These are phyloP conservation scores for Sporobolomyces pararoseus DNA, from an alignment of 768 basidiomycete species.

Conservation along the genomic window DNA sequence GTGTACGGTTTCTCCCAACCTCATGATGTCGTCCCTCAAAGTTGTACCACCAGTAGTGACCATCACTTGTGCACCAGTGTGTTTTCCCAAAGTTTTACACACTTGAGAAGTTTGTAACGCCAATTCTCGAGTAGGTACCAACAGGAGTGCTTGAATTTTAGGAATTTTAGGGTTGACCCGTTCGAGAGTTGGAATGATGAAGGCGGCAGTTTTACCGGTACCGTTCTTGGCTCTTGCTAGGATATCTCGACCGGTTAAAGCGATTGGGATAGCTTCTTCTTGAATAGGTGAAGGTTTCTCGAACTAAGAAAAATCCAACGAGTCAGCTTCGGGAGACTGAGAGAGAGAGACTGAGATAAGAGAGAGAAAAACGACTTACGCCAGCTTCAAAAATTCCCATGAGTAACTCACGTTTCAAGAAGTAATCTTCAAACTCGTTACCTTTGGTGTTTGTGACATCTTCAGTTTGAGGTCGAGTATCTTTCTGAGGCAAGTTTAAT, in stretches of 20 bases:
- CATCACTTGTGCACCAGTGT: conserved; percentile 95
- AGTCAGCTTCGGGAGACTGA: background rate
- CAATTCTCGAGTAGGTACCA: conserved; percentile 97
- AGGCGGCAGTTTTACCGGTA: conserved; percentile 97
- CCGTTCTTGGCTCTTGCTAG: conserved; percentile 92
- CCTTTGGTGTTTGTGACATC: conserved; percentile 94
- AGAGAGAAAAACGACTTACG: conserved; percentile 41
- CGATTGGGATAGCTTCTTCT: conserved; percentile 96
- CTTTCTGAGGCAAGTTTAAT: conserved; percentile 51
- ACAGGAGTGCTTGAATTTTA: conserved; percentile 92
- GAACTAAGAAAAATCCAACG: conserved; percentile 52
- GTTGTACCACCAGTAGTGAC: conserved; percentile 98
- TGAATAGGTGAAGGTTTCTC: conserved; percentile 97
- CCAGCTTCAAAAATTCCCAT: conserved; percentile 99
- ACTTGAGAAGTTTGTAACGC: conserved; percentile 99
- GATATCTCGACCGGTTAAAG: conserved; percentile 86
- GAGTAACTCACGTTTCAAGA: conserved; percentile 65
- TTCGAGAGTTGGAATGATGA: conserved; percentile 94
- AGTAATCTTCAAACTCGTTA: conserved; percentile 76
- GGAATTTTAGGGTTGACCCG: conserved; percentile 75
- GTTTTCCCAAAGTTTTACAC: conserved; percentile 92
- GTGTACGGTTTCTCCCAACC: conserved; percentile 82
- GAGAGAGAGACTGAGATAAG: background rate
- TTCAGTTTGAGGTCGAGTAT: conserved; percentile 89
- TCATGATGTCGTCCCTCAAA: conserved; percentile 94